phyloP scores from a whole-genome alignment of 495 filamentous ascomycete genomes.

The Corynascus novoguineensis region DNA sequence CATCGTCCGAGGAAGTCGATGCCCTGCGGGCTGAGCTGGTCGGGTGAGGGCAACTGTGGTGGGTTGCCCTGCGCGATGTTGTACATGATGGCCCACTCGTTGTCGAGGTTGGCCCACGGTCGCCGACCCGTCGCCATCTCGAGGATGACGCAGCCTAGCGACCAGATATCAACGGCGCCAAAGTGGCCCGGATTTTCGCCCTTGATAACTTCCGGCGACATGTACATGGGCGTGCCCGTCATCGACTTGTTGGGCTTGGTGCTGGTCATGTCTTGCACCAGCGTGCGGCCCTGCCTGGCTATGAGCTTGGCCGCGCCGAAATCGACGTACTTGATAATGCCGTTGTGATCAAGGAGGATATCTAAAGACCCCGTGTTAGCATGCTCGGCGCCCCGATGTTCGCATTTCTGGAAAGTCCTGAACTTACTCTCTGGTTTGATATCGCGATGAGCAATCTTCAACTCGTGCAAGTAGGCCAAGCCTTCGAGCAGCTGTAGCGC shows the following conservation, averaged over 20 bases:
- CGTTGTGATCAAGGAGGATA: slow-evolving; percentile 94
- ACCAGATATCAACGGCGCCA: slow-evolving; percentile 96
- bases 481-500: slow-evolving; percentile 93
- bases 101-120: slow-evolving; percentile 95
- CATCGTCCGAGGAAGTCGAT: slow-evolving; percentile 85
- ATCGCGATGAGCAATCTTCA: slow-evolving; percentile 86
- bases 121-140: slow-evolving; percentile 96
- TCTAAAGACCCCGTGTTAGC: slow-evolving; percentile 45
- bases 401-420: not conserved
- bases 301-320: slow-evolving; percentile 98
- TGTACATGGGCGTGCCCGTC: slow-evolving; percentile 99
- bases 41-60: slow-evolving; percentile 70
- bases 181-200: slow-evolving; percentile 67
- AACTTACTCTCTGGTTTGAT: slow-evolving; percentile 93
- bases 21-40: slow-evolving; percentile 78
- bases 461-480: slow-evolving; percentile 88
- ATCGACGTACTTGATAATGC: slow-evolving; percentile 98
- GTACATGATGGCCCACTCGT: slow-evolving; percentile 99
- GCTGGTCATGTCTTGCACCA: slow-evolving; percentile 55
- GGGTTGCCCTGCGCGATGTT: slow-evolving; percentile 96
- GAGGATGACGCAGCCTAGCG: slow-evolving; percentile 89
- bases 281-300: slow-evolving; percentile 84
- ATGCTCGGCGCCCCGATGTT: not conserved
- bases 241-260: slow-evolving; percentile 80
- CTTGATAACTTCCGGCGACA: slow-evolving; percentile 98